A percentile compares a stretch with the other conserved stretches of the same genome.
These are phyloP conservation scores for Wallacemonas collosoma DNA, from an alignment of 208 protist species.

Conservation along the genomic window DNA sequence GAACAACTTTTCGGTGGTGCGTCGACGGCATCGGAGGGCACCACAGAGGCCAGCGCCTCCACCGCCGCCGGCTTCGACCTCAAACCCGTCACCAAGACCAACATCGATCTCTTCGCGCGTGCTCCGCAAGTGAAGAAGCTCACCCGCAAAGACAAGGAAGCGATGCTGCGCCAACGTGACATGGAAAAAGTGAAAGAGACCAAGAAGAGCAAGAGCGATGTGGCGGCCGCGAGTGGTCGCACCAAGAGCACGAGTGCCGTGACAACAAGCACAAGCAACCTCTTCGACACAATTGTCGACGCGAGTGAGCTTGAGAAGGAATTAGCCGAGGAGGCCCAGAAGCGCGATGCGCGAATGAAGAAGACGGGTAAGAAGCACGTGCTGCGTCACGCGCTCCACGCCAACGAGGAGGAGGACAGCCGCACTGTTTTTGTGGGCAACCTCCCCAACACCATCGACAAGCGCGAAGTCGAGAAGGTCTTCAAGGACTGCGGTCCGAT, in stretches of 20 bases:
- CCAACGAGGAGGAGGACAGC: slow-evolving; percentile 83
- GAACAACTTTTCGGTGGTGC: slow-evolving; percentile 38
- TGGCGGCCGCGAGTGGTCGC: slow-evolving; percentile 13
- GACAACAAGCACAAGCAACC: not conserved
- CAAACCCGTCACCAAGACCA: slow-evolving; percentile 62
- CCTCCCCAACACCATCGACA: slow-evolving; percentile 81
- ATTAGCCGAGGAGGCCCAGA: slow-evolving; percentile 28
- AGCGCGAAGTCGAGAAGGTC: slow-evolving; percentile 67
- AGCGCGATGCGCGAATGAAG: slow-evolving; percentile 33
- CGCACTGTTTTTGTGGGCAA: slow-evolving; percentile 92
- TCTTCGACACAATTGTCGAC: slow-evolving; percentile 61
- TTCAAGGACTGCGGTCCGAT: slow-evolving; percentile 85
- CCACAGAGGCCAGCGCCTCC: not conserved
- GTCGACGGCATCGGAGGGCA: slow-evolving; percentile 14
- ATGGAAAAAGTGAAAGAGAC: slow-evolving; percentile 26
- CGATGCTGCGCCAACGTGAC: slow-evolving; percentile 38
- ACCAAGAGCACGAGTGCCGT: slow-evolving; percentile 10
- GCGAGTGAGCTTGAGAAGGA: slow-evolving; percentile 34
- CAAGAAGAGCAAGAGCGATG: slow-evolving; percentile 11
- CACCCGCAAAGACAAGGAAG: slow-evolving; percentile 74
- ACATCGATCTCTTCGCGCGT: slow-evolving; percentile 77
- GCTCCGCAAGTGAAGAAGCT: slow-evolving; percentile 87
- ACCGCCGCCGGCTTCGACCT: slow-evolving; percentile 48
- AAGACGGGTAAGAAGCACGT: slow-evolving; percentile 57
- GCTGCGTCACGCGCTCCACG: slow-evolving; percentile 76